Evolutionary conservation across 371 early-diverging fungal species (phyloP), one percentile per base, ranked within the genome.

Genomic region (Chytridium lagenaria): DNA sequence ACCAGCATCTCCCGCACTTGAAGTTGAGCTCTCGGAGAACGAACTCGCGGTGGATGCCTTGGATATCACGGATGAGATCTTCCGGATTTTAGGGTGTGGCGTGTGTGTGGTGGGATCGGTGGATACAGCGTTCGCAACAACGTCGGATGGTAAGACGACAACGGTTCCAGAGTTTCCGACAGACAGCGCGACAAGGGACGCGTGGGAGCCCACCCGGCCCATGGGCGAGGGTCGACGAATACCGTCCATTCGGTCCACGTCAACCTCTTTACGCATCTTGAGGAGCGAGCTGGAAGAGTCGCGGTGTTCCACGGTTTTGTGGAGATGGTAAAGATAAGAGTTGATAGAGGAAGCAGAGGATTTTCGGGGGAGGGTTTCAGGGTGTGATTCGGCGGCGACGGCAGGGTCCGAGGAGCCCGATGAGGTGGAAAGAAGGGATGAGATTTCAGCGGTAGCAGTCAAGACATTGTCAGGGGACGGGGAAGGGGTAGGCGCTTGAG

Each of bases 241-340:
- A 10, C 63, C 63, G 63, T 61, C 63, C 63, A 61, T 22, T 16
- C 33, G 23, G 36, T 61, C 63, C 33, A 61, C 63, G 36, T 61
- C 63, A 2, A 61, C 19, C 28, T 61, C 38, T 5, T 28, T 22
- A 3, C 38, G 26, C 33, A 61, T 7, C 33, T 38, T 31, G 7
- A 61, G 23, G 31, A 52, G 12, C 12, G n/a, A 22, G n/a, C 5
- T 52, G 55, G n/a, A 22, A 10, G 55, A 26, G 23, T 61, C 34
- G 33, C 34, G 23, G 38, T 61, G 63, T 2, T 31, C 63, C 3
- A 36, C 33, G 15, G 63, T 12, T 26, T 52, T 12, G 26, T 52
- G 55, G 19, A 12, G 44, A 19, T 44, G 44, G 44, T 44, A 44
- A 19, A 44, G 44, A 19, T 44, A 44, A n/a, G 55, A 26, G 12